Evolutionary conservation across 2,329 filamentous ascomycete genomes (phyloP), one percentile per base, ranked within the genome.

Genomic region (Tolypocladium ovalisporum): DNA sequence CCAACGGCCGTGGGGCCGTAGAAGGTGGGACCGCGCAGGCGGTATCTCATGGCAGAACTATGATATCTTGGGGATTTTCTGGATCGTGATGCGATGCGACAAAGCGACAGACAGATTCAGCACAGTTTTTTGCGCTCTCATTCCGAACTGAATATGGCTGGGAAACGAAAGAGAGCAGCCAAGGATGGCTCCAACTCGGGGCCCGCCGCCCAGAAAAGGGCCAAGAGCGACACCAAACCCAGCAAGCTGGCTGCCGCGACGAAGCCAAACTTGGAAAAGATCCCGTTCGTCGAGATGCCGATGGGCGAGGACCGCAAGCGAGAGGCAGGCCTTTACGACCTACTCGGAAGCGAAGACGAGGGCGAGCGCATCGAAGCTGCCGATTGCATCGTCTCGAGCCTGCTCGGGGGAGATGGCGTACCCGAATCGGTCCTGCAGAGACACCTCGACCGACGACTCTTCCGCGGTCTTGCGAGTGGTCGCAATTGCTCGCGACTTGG

Each of bases 401-500:
- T 87, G 1, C 66, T 86, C 1, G 76, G 70, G 42, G 75, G 73
- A 49, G 71, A 80, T 24, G 73, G 74, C 36, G 79, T 79, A 4
- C 61, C 76, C 3, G 82, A 86, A 66, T 64, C 73, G 1, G 78
- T 82, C 2, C 73, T 87, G 17, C 70, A 78, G 62, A 75, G 82
- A 58, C 84, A 87, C 63, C 73, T 87, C 35, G 81, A 84, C 61
- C 82, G 82, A 67, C 81, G 88, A 32, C 77, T 99, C 40, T 90
- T 97, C 70, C 85, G 89, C 56, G 94, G 94, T 44, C 83, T 97
- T 22, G 91, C 92, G 60, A 97, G 91, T 69, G 87, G 90, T 56
- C 86, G 90, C 58, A 96, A 96, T 74, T 90, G 89, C 15, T 90
- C 93, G 22, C 82, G 94, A 32, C 76, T 94, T 54, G 94, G 94